A percentile compares a stretch with the other conserved stretches of the same genome.
phyloP scores from a whole-genome alignment of 2,329 filamentous ascomycete species.

The Laburnicola sp. region DNA sequence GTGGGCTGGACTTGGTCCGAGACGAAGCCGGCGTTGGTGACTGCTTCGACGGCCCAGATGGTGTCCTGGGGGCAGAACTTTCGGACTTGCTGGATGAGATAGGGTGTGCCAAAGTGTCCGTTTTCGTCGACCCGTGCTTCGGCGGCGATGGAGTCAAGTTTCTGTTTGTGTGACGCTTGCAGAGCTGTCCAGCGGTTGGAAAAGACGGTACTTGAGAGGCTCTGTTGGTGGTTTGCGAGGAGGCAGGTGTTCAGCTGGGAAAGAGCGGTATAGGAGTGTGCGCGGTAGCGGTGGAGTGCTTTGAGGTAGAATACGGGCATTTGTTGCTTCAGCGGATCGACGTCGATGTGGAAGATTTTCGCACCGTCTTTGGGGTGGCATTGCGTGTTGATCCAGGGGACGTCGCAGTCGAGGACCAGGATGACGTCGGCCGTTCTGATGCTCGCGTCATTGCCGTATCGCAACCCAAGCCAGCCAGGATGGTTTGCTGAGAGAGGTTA shows the following conservation, averaged over 20 bases:
- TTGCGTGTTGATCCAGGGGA: constrained; percentile 25
- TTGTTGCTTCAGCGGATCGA: constrained; percentile 69
- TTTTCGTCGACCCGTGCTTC: constrained; percentile 19
- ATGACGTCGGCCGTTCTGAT: constrained; percentile 21
- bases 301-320: constrained; percentile 75
- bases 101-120: constrained; percentile 20
- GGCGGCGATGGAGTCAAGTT: constrained; percentile 26
- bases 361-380: constrained; percentile 59
- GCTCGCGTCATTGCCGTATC: constrained; percentile 62
- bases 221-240: constrained; percentile 4
- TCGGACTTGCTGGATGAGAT: constrained; percentile 18
- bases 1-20: constrained; percentile 19
- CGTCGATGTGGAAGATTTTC: constrained; percentile 65
- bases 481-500: constrained; percentile 49
- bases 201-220: constrained; percentile 5
- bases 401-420: constrained; percentile 25
- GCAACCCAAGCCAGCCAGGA: constrained; percentile 61
- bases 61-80: constrained; percentile 11
- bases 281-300: constrained; percentile 66
- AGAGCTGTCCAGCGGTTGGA: constrained; percentile 5
- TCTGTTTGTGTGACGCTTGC: constrained; percentile 18
- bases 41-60: constrained; percentile 21
- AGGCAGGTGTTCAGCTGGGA: constrained; percentile 38
- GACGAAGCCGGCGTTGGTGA: constrained; percentile 15
- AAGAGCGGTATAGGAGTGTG: constrained; percentile 61